Evolutionary conservation across 805 yeast genomes (phyloP), one percentile per base, ranked within the genome.

Genomic region (Kazachstania psychrophila): DNA sequence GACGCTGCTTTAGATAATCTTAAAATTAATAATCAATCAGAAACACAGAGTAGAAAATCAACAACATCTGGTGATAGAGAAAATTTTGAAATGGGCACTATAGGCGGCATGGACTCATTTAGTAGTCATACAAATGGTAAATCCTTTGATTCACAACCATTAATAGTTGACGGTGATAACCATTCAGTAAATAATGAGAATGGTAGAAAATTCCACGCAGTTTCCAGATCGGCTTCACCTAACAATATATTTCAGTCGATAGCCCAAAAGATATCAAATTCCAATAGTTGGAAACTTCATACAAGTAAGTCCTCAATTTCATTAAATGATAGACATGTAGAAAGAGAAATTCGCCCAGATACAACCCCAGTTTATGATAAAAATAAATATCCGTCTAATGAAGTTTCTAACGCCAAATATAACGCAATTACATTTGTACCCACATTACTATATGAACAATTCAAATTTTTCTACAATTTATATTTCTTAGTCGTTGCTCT

Each of bases 391-490:
- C 65, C 92, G 2, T 62, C 85, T 10, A 92, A 92, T 57, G 84
- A 92, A 6, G 73, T 92, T 11, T 83, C 95, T 32, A 92, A 92
- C 60, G 97, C 98, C 16, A 89, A 88, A 61, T 92, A 92, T 62
- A 84, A 84, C 49, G 84, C 92, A 2, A 56, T 86, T 25, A 77
- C 95, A 1, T 92, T 92, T 52, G 62, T 92, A 8, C 99, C 99
- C 3, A 69, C 85, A 29, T 77, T 92, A 37, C 69, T 92, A 22
- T 94, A 83, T 59, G 96, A 89, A 57, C 99, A 92, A 66, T 92
- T 92, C 75, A 87, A 88, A 64, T 89, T 92, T 59, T 92, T 92
- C 62, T 92, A 87, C 70, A 92, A 92, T 61, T 65, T 92, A 33
- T 92, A 92, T 60, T 92, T 92, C 56, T 64, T 94, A 35, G 53